A percentile compares a stretch with the other conserved stretches of the same genome.
Evolutionary conservation across 768 basidiomycete genomes (phyloP).

Genomic region (Paxillus involutus): DNA sequence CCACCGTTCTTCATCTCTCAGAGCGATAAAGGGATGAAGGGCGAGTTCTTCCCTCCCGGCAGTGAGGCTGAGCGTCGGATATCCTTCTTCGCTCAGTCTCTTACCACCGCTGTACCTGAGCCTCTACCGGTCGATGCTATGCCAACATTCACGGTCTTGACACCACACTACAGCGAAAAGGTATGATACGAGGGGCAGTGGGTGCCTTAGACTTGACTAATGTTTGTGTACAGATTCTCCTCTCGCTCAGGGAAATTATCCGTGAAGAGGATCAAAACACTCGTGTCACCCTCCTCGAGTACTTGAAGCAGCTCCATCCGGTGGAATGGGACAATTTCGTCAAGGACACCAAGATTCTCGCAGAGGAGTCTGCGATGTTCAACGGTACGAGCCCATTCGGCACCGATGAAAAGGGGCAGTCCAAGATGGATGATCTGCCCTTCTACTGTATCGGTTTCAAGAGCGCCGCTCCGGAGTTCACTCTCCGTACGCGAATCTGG

Average conservation of each 20-base stretch:
- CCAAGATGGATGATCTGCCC: conserved; percentile 89
- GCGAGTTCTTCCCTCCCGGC: conserved; percentile 90
- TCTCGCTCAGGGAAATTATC: conserved; percentile 97
- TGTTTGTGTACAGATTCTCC: conserved; percentile 63
- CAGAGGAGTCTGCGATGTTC: conserved; percentile 90
- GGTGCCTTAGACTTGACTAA: conserved; percentile 3
- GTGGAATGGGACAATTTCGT: conserved; percentile 99
- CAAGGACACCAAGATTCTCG: conserved; percentile 98
- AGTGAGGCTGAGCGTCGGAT: conserved; percentile 97
- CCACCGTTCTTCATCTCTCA: conserved; percentile 99
- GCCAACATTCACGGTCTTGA: conserved; percentile 98
- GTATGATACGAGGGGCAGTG: conserved; percentile 36
- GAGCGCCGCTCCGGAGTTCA: conserved; percentile 97
- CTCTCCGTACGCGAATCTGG: conserved; percentile 98
- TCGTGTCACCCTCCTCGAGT: conserved; percentile 95
- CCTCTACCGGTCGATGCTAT: conserved; percentile 97
- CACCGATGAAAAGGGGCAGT: conserved; percentile 79
- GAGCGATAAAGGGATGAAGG: conserved; percentile 80
- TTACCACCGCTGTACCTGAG: conserved; percentile 93
- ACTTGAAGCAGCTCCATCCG: conserved; percentile 96
- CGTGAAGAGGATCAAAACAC: conserved; percentile 97
- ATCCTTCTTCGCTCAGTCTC: conserved; percentile 97
- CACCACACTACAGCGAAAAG: conserved; percentile 99
- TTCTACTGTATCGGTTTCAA: conserved; percentile 99
- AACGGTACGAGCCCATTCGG: conserved; percentile 73